Percentiles rank a stretch among this genome's conserved stretches.
These are phyloP conservation scores for Parmelia sp. DNA, from an alignment of 495 filamentous ascomycete species.

Conservation along the genomic window DNA sequence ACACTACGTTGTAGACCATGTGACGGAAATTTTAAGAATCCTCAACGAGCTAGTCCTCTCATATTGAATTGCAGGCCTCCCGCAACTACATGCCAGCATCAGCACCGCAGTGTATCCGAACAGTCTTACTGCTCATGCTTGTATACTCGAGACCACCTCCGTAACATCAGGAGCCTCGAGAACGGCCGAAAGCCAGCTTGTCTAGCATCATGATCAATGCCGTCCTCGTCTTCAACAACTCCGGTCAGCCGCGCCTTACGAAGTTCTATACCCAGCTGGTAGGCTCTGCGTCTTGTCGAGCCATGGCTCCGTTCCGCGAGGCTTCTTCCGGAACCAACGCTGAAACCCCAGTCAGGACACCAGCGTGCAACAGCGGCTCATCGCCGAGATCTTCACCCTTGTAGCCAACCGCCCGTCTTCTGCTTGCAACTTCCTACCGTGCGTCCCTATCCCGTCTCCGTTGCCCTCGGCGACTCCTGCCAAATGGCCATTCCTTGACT, in stretches of 20 bases:
- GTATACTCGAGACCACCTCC: neutral
- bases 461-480: neutral
- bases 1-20: neutral
- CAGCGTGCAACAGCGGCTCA: slow-evolving; percentile 88
- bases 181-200: slow-evolving; percentile 5
- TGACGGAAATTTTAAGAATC: neutral
- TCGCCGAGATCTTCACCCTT: slow-evolving; percentile 96
- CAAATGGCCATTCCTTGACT: neutral
- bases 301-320: neutral
- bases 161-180: neutral
- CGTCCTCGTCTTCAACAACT: slow-evolving; percentile 97
- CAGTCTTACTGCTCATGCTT: neutral
- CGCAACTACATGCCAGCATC: neutral
- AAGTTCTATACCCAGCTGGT: slow-evolving; percentile 99
- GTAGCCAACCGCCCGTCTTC: slow-evolving; percentile 79
- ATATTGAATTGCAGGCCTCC: neutral
- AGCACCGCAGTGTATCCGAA: neutral
- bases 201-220: slow-evolving; percentile 85
- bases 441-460: slow-evolving; percentile 6
- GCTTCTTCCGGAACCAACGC: neutral
- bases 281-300: slow-evolving; percentile 20
- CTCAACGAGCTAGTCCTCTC: neutral
- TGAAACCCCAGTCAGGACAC: slow-evolving; percentile 60
- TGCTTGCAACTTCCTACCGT: slow-evolving; percentile 94
- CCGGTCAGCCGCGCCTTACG: slow-evolving; percentile 89